Base-by-base conservation (phyloP, 2,329 filamentous ascomycete genomes). In the Aspergillus quadrilineatus region DNA sequence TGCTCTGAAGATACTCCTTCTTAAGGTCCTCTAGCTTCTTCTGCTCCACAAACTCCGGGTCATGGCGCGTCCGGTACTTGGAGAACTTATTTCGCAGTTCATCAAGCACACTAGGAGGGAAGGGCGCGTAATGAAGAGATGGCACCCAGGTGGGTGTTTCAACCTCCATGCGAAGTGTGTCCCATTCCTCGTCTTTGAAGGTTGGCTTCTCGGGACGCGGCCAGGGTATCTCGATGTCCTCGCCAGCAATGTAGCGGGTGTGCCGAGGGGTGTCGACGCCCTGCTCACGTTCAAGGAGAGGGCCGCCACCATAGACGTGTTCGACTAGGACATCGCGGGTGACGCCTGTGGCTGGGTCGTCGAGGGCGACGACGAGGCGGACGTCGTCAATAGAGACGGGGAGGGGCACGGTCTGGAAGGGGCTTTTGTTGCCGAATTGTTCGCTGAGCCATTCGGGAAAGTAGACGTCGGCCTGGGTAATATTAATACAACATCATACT, bases 61-160 rank as follows among this genome's bases (percentile, higher is more conserved):
- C 89, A 76, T 96, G 90, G 47, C 90, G 82, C 52, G 87, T 91
- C 68, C 92, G 82, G 84, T 92, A 94, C 67, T 83, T 85, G 65
- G 87, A 89, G 81, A 87, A 96, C 71, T 86, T 88, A 79, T 89
- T 88, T 69, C 92, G 83, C 69, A 97, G 80, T 79, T 97, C 93
- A 72, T 96, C 87, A 63, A 96, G 82, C 37, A 97, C 83, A n/a
- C 75, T 77, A 30, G 80, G 75, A 4, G 93, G 92, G 82, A 96
- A 90, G 12, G 93, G 93, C 28, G 89, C 82, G 14, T 82, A 79
- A 29, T 92, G 79, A 26, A 97, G 80, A 36, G 85, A 89, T n/a
- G 92, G 92, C 53, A 87, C 80, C 71, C 89, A 96, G 1, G 89
- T 90, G 67, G 79, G 80, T 61, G 85, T 81, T 68, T 96, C 90